Base-by-base conservation (phyloP, 306 rosid species). In the Prunus salicina region DNA sequence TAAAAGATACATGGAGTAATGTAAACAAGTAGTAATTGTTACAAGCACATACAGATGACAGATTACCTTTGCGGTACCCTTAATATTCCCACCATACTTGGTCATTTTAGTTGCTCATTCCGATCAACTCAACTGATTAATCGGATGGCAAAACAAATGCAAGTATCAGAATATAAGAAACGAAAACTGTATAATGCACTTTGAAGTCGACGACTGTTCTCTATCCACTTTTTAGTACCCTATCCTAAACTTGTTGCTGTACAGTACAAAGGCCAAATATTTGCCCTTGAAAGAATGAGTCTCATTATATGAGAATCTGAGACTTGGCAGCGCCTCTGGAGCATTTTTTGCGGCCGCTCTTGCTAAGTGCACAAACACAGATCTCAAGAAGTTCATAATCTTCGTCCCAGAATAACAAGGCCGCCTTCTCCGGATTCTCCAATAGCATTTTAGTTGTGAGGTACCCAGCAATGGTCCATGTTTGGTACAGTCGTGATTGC, bases 391-490 rank as follows among this genome's bases (percentile, higher is more conserved):
- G 90, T 73, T 92, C 91, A 43, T 87, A 83, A 75, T 96, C 99
- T 82, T 96, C 99, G 43, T 92, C 97, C 97, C 97, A 92, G 73
- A 84, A 87, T 71, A 96, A 78, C 14, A 87, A 67, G 55, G 88
- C 79, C 6, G 98, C 98, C 81, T 77, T 69, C 84, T 91, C 92
- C 53, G 97, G 96, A 81, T 92, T 91, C 88, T 88, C 86, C 81
- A 96, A 55, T 71, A 92, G 93, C 97, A 92, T 88, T 86, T 91
- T 96, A n/a, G 98, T 91, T 20, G 98, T 77, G 74, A 96, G 93
- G 85, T 67, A 96, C 32, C 99, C 97, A 15, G 99, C 92, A 76
- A 96, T 74, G 49, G 99, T 92, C 99, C 99, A 96, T 12, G 98
- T 91, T 85, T 96, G 99, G 84, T 75, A 82, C 67, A 78, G 91